Conservation (phyloP, 2,329 filamentous ascomycete species). For the Aspergillus eucalypticola region DNA sequence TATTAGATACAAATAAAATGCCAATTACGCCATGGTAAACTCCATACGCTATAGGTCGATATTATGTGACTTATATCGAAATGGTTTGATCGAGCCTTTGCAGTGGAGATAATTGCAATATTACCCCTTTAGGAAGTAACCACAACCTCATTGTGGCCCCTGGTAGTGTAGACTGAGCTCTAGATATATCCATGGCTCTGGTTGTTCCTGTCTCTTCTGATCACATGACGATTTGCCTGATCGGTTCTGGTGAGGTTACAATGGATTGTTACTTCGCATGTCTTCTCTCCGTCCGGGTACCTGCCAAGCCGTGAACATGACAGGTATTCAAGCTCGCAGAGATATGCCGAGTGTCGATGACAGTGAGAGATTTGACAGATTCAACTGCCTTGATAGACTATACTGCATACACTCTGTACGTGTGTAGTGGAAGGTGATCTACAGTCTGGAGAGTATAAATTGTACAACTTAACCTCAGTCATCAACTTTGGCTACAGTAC, state of each 20-base stretch:
- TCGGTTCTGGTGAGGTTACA: not conserved
- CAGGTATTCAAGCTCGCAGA: not conserved
- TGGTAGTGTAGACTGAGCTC: not conserved
- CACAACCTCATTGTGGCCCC: not conserved
- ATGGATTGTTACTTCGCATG: not conserved
- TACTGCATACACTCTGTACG: not conserved
- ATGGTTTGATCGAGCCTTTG: not conserved
- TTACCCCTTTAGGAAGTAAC: not conserved
- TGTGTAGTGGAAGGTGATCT: not conserved
- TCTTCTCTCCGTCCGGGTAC: not conserved
- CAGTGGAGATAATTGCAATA: not conserved
- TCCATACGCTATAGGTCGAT: not conserved
- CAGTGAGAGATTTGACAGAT: not conserved
- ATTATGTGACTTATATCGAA: not conserved
- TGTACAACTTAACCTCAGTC: not conserved
- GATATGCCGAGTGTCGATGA: not conserved
- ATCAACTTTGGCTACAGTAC: not conserved
- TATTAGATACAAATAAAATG: too few relatives aligned
- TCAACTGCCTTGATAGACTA: not conserved
- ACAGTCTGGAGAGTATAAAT: not conserved
- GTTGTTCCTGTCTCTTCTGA: not conserved
- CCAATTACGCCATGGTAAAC: not conserved
- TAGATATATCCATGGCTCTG: not conserved
- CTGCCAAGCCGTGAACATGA: not conserved
- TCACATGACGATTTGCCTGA: not conserved